Base-by-base conservation (phyloP, 164 flowering plant genomes). In the Stephania japonica region DNA sequence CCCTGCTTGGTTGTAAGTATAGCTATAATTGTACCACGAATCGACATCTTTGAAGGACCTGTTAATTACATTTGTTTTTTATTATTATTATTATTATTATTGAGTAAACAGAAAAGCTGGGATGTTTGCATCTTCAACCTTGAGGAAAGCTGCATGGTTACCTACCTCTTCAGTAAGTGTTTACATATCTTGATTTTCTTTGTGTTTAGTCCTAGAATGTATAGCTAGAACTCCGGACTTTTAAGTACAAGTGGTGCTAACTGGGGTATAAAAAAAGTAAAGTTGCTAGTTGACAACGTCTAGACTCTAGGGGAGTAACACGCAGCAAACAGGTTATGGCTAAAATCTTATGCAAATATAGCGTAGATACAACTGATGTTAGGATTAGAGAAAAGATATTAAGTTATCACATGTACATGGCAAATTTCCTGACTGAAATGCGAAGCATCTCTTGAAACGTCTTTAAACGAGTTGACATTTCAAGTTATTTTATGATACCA, bases 1-100 rank as follows among this genome's bases (percentile, higher is more conserved):
- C 47, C 98, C 97, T 44, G 84, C 91, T 72, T 92, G 97, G 98
- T 72, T 90, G 98, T 94, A 82, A 92, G 98, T 87, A 50, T 73
- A 53, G 42, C 66, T 72, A 25, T 7, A 69, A 10, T 72, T 69
- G 41, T 27, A n/a, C 38, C 42, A 72, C 49, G 62, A 16, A 18
- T 24, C 53, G 25, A 42, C 70, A 73, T 63, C 42, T 19, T 42
- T 1, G 9, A 42, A 41, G 43, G 3, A 47, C 6, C 38, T 59
- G 73, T 27, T 24, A 5, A 53, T 59, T 24, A 5, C 14, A 12
- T 7, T 44, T n/a, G n/a, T 69, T 65, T 67, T 65, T 27, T 53
- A 38, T 62, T 25, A 63, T 62, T 13, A 1, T 16, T 32, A 3
- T 23, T 67, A 67, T 73, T 25, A 49, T 78, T 74, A 71, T 43